Evolutionary conservation across 2,329 filamentous ascomycete genomes (phyloP).

Genomic region (Sclerotinia minor): DNA sequence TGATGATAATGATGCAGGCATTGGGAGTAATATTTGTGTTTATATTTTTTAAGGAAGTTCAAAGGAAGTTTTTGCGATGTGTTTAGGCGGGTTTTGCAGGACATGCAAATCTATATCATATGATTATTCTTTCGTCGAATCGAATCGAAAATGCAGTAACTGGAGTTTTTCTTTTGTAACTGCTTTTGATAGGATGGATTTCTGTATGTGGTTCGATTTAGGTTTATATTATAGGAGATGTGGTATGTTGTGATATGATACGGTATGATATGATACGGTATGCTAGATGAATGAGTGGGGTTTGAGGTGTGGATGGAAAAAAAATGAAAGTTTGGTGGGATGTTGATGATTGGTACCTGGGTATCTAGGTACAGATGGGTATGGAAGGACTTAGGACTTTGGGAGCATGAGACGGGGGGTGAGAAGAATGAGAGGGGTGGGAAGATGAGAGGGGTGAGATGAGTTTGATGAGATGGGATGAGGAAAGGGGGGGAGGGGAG

Average conservation of each 20-base stretch:
- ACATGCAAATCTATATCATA: not conserved
- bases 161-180: not conserved
- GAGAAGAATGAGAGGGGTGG: no score
- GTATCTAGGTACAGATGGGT: no score
- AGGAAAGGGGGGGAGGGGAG: not conserved
- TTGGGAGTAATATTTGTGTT: constrained; percentile 5
- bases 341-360: no score
- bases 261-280: not conserved
- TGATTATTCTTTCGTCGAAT: not conserved
- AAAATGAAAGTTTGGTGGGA: not conserved
- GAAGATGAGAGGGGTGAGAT: no score
- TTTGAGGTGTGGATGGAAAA: no score
- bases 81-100: not conserved
- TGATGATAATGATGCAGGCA: constrained; percentile 16
- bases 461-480: not conserved
- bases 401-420: not conserved
- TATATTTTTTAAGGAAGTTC: constrained; percentile 5
- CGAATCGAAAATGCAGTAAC: not conserved
- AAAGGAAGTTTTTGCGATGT: not conserved
- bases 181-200: not conserved
- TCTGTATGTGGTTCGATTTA: not conserved
- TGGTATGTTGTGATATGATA: not conserved
- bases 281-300: not conserved
- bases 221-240: not conserved
- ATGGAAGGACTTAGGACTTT: no score